Conservation (phyloP, 2,329 filamentous ascomycete species). For the Pestalotiopsis sp. region DNA sequence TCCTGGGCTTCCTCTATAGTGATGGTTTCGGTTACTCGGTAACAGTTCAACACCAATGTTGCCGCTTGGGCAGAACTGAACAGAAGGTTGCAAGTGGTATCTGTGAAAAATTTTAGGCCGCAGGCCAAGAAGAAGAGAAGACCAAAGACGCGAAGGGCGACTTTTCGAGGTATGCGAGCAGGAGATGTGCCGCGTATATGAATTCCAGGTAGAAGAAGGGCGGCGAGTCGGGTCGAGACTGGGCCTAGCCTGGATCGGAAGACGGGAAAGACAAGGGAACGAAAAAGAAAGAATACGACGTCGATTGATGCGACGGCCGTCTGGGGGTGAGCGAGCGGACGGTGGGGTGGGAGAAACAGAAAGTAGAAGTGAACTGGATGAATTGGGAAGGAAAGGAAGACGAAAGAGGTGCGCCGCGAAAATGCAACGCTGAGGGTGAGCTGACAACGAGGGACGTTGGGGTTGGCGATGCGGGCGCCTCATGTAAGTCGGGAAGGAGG, state of each 20-base stretch:
- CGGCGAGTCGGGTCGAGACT: background rate
- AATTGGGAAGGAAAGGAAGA: conserved; percentile 1
- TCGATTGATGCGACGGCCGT: background rate
- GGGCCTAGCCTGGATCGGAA: background rate
- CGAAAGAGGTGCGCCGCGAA: background rate
- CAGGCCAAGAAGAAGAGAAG: conserved; percentile 8
- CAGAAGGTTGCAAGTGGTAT: background rate
- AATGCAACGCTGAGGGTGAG: background rate
- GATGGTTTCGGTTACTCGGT: background rate
- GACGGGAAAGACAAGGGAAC: background rate
- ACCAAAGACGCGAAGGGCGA: background rate
- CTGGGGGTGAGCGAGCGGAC: background rate
- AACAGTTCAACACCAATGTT: background rate
- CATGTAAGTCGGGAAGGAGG: conserved; percentile 16
- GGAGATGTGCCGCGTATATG: background rate
- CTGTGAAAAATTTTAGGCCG: background rate
- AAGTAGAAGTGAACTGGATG: background rate
- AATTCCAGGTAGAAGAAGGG: background rate
- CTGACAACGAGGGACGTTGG: conserved; percentile 4
- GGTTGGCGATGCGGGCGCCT: background rate
- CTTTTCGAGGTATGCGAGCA: background rate
- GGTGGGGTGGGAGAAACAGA: background rate
- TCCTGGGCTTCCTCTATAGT: background rate
- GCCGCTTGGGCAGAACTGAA: background rate
- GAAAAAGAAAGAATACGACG: background rate